Base-by-base conservation (phyloP, 129 eudicot genomes). In the Deinandra increscens region DNA sequence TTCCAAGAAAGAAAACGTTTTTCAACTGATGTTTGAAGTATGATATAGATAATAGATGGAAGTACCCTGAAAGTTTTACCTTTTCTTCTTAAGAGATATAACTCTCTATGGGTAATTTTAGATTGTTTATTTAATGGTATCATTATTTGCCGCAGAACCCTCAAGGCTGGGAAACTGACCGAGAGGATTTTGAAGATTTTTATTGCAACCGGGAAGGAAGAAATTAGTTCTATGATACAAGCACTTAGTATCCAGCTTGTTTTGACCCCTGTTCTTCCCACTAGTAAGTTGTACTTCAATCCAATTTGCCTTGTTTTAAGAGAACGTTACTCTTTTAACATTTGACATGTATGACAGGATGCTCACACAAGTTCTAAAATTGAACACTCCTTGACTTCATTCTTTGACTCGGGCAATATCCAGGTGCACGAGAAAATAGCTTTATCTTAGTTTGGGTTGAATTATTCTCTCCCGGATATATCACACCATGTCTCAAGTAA, bases 101-200 rank as follows among this genome's bases (percentile, higher is more conserved):
- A 20, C 29, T 51, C 55, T 49, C 4, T 50, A 9, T 46, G 54
- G 9, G 54, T 46, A 14, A 46, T 46, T 46, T 44, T 46, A 46
- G 20, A 46, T 46, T 7, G 3, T 1, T 9, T 51, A 51, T 22
- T 23, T 22, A 20, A 5, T 11, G 34, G 6, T 14, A 6, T 13
- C 29, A 11, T 58, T 82, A 45, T 50, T 60, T 77, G 58, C 36
- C 88, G 84, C 97, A 80, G 81, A 80, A 87, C 91, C 37, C 76
- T 89, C 74, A 87, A 76, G 78, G 93, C 97, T 83, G 95, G 97
- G 66, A 94, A 87, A 81, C 75, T 87, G 72, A 83, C 81, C 15
- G 82, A 79, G 78, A 84, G 74, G 86, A 89, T 94, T 66, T 64
- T 94, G 69, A 93, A 81, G 75, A 83, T 85, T 67, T 85, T 94